These are phyloP conservation scores for Xanthoconium stramineum DNA, from an alignment of 768 basidiomycete species.

Conservation along the genomic window DNA sequence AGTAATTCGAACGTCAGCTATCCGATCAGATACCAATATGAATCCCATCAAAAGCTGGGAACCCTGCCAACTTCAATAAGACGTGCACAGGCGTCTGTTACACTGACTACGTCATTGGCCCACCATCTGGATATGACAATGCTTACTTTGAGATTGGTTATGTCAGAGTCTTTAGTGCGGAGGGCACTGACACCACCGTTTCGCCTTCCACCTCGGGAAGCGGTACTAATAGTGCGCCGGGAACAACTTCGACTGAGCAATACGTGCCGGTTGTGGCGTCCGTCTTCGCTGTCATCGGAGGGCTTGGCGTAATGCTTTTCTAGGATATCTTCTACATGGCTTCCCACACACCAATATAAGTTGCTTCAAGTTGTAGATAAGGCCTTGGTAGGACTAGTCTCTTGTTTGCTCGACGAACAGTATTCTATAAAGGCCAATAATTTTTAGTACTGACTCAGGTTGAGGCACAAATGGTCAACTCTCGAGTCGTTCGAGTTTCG, in stretches of 20 bases:
- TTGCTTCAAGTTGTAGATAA: too few species aligned
- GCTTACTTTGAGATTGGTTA: conserved; percentile 74
- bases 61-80: conserved; percentile 47
- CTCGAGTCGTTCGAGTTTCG: too few species aligned
- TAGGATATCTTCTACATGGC: background rate
- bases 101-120: conserved; percentile 63
- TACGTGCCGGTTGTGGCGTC: conserved; percentile 5
- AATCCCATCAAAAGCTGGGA: conserved; percentile 44
- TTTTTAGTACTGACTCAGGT: background rate
- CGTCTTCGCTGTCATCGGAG: conserved; percentile 11
- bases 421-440: too few species aligned
- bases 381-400: too few species aligned
- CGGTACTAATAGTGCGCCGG: too few species aligned
- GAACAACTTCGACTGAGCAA: background rate
- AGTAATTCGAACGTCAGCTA: conserved; percentile 1
- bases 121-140: conserved; percentile 56
- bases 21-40: conserved; percentile 3
- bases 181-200: conserved; percentile 28
- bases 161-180: conserved; percentile 46
- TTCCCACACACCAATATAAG: background rate
- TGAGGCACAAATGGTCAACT: background rate
- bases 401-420: too few species aligned
- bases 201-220: conserved; percentile 12
- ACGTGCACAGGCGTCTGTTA: conserved; percentile 71
- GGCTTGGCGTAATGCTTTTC: conserved; percentile 14